Evolutionary conservation across 441 rosid species (phyloP).

Genomic region (Daphne laureola): DNA sequence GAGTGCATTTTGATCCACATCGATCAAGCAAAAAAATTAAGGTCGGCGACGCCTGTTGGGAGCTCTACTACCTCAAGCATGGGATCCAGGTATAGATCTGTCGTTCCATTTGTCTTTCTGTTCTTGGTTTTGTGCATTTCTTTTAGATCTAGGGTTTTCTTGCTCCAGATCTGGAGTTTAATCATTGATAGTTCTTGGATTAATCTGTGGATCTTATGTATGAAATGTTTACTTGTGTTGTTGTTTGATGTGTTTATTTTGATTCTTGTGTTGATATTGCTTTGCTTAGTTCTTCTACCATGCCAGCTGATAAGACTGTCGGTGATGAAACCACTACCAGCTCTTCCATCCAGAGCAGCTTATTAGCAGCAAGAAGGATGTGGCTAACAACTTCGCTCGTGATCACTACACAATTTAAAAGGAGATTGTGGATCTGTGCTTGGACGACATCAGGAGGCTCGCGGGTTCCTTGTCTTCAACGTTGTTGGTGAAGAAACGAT

Average conservation of each 20-base stretch:
- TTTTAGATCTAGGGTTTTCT: background rate
- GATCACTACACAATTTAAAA: conserved; percentile 54
- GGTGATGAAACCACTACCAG: conserved; percentile 48
- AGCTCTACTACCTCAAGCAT: conserved; percentile 82
- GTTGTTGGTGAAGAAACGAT: conserved; percentile 60
- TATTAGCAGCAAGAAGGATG: conserved; percentile 59
- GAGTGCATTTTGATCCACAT: conserved; percentile 59
- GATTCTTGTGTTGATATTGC: too few species aligned
- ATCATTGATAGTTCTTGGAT: background rate
- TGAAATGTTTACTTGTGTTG: too few species aligned
- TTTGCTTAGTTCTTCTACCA: conserved; percentile 6
- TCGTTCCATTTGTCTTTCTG: background rate
- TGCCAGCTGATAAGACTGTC: conserved; percentile 44
- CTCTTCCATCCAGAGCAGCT: conserved; percentile 46
- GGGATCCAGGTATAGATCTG: conserved; percentile 62
- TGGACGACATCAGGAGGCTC: conserved; percentile 51
- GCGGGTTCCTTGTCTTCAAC: conserved; percentile 56
- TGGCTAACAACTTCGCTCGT: conserved; percentile 49
- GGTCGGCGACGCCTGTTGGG: conserved; percentile 59
- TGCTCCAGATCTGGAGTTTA: background rate
- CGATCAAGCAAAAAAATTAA: conserved; percentile 61
- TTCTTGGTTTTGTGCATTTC: background rate
- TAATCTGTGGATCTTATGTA: background rate
- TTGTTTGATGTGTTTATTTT: too few species aligned
- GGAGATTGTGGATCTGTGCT: conserved; percentile 56